Evolutionary conservation across 768 basidiomycete species (phyloP).

Genomic region (Calocera cornea): DNA sequence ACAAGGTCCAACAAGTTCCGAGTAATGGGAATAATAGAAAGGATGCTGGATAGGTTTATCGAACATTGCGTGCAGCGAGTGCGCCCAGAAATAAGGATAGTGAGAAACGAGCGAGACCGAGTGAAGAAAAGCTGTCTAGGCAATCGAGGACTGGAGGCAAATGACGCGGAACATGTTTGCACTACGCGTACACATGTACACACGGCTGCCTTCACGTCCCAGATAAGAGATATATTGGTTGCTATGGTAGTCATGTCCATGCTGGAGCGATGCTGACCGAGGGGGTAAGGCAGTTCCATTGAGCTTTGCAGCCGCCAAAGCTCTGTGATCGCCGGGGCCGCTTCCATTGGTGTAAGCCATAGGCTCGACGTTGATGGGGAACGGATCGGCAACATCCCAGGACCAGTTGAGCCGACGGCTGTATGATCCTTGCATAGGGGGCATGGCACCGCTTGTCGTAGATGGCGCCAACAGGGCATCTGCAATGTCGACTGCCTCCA

Average conservation of each 20-base stretch:
- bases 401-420: not conserved
- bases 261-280: not conserved
- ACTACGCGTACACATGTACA: not conserved
- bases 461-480: constrained; percentile 67
- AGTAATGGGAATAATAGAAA: not conserved
- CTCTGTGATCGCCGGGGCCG: not conserved
- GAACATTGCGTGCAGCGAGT: not conserved
- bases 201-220: not conserved
- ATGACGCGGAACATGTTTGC: not conserved
- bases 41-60: not conserved
- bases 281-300: not conserved
- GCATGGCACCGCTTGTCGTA: not conserved
- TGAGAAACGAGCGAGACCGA: not conserved
- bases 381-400: not conserved
- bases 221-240: not conserved
- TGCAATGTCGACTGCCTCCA: constrained; percentile 66
- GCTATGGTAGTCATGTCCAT: not conserved
- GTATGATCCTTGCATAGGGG: not conserved
- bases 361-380: not conserved
- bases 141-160: not conserved
- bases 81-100: not conserved
- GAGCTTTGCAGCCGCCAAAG: not conserved
- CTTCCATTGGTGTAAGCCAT: not conserved
- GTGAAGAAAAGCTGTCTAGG: not conserved
- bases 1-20: not conserved